Base-by-base conservation (phyloP, 2,329 filamentous ascomycete species). In the Lachnellula subtilissima region DNA sequence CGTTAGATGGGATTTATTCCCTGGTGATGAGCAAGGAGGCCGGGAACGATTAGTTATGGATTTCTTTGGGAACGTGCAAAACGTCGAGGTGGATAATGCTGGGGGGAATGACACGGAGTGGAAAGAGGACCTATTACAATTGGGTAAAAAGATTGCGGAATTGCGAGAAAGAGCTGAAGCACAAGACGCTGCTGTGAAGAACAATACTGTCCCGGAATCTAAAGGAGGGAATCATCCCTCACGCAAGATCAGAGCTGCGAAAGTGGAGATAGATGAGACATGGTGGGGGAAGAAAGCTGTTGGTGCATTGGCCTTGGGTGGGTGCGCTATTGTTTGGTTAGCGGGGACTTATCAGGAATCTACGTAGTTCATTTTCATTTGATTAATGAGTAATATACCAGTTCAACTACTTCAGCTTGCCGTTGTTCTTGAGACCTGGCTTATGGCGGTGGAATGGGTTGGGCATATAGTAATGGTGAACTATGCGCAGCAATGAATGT, bases 51-150 rank as follows among this genome's bases (percentile, higher is more conserved):
- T 94, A 32, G 85, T 99, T 42, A 95, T 96, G 66, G 94, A 99
- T 71, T 99, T 99, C 74, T 97, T 99, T 62, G 94, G 94, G 23
- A 99, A 97, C 70, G 91, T 97, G 14, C 94, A 99, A 71, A 96
- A 93, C 64, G 92, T 99, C 3, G 94, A 97, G 73, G 84, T 97
- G 3, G 89, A 94, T 46, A 63, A 50, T 55, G 57, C 54, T 9
- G 28, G 28, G 3, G 61, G 51, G 15, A 71, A 81, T 56, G 81
- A 80, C 57, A 74, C 76, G 53, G 81, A 75, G 39, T 79, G 84
- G 47, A 84, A 86, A 50, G 86, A 92, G 64, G 91, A 97, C 65
- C 73, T 97, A 58, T 74, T 88, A 36, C 83, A 86, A n/a, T 79
- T 97, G 48, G 88, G 89, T 68, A 80, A 77, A 73, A 84, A 81